Evolutionary conservation across 2,329 filamentous ascomycete species (phyloP).

Genomic region (Cercospora sp.): DNA sequence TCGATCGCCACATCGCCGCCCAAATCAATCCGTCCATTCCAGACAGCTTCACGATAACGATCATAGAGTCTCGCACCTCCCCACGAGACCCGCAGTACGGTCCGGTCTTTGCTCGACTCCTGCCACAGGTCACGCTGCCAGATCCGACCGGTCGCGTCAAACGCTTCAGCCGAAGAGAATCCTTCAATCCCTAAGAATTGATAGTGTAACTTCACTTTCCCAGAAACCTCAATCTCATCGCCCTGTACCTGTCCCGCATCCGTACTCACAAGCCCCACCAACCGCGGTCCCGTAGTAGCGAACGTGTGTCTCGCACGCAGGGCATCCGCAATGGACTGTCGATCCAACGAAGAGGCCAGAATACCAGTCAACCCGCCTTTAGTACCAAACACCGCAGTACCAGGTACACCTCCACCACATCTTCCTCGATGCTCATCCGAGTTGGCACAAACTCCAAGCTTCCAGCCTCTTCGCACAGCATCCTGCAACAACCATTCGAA

Average conservation of each 20-base stretch:
- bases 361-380: slow-evolving; percentile 15
- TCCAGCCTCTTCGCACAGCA: slow-evolving; percentile 37
- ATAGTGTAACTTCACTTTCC: not conserved
- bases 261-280: slow-evolving; percentile 10
- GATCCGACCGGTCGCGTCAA: slow-evolving; percentile 8
- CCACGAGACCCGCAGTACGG: slow-evolving; percentile 8
- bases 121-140: slow-evolving; percentile 5
- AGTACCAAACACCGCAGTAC: slow-evolving; percentile 38
- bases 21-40: not conserved
- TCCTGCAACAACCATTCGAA: slow-evolving; percentile 41
- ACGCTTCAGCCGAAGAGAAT: slow-evolving; percentile 14
- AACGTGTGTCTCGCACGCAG: slow-evolving; percentile 12
- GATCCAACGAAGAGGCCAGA: slow-evolving; percentile 4
- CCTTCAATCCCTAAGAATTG: slow-evolving; percentile 4
- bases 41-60: slow-evolving; percentile 16
- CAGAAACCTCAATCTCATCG: slow-evolving; percentile 3
- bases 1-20: not conserved
- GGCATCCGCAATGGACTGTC: not conserved
- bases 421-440: slow-evolving; percentile 42
- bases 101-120: not conserved
- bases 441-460: slow-evolving; percentile 41
- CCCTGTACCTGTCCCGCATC: slow-evolving; percentile 10
- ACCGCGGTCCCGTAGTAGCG: slow-evolving; percentile 3
- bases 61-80: slow-evolving; percentile 14
- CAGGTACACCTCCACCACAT: slow-evolving; percentile 42